A percentile compares a stretch with the other conserved stretches of the same genome.
Evolutionary conservation across 1,139 yeast genomes (phyloP).

Genomic region (Yueomyces sp.): DNA sequence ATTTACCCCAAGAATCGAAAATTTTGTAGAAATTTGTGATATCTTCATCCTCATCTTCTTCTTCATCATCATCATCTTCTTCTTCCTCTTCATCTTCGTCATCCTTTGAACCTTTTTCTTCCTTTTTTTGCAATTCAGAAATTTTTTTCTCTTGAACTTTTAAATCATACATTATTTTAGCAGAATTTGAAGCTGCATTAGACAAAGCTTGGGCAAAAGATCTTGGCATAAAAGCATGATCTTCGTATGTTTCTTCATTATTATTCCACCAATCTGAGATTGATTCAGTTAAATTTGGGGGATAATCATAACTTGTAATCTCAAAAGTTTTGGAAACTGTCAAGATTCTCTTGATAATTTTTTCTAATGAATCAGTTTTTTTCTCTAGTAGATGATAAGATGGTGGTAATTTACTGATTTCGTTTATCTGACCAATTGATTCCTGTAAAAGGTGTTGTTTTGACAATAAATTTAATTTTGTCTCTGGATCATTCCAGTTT

Average conservation of each 20-base stretch:
- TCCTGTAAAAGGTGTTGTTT: constrained; percentile 39
- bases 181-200: constrained; percentile 32
- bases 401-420: constrained; percentile 58
- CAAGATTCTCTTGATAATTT: constrained; percentile 46
- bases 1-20: constrained; percentile 33
- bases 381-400: constrained; percentile 58
- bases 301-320: constrained; percentile 59
- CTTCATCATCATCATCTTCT: constrained; percentile 19
- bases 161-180: constrained; percentile 21
- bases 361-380: constrained; percentile 50
- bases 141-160: background rate
- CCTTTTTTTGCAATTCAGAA: constrained; percentile 5
- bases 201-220: constrained; percentile 40
- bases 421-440: constrained; percentile 56
- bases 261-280: constrained; percentile 48
- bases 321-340: constrained; percentile 46
- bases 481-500: constrained; percentile 16
- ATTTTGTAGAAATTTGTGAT: constrained; percentile 13
- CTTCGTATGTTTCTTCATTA: constrained; percentile 52
- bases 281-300: constrained; percentile 53
- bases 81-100: constrained; percentile 24
- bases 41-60: constrained; percentile 23
- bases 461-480: constrained; percentile 18
- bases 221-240: constrained; percentile 32
- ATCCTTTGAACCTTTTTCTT: constrained; percentile 27